Evolutionary conservation across 2,329 filamentous ascomycete species (phyloP).

Genomic region (Calonectria montana): DNA sequence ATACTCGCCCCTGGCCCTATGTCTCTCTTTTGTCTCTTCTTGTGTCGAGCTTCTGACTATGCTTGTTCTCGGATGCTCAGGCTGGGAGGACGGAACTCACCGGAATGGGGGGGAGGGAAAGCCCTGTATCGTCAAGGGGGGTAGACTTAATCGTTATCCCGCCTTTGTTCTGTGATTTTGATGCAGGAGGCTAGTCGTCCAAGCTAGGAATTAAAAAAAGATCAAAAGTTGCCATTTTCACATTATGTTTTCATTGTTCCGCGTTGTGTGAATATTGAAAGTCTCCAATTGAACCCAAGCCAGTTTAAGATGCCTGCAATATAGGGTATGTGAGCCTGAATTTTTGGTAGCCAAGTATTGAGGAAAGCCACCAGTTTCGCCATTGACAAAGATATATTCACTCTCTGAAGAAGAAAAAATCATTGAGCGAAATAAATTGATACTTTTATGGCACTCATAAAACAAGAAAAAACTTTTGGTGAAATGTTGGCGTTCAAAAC

Average conservation of each 20-base stretch:
- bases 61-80: constrained; percentile 28
- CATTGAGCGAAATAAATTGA: too few species aligned
- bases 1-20: constrained; percentile 73
- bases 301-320: too few species aligned
- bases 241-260: neutral
- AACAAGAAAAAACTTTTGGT: too few species aligned
- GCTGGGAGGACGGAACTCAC: constrained; percentile 22
- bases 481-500: too few species aligned
- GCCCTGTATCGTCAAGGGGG: constrained; percentile 92
- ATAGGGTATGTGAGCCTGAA: too few species aligned
- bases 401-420: too few species aligned
- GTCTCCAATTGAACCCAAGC: neutral
- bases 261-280: neutral
- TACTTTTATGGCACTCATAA: too few species aligned
- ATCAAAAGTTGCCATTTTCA: constrained; percentile 31
- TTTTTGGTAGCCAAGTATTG: too few species aligned
- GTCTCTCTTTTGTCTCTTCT: constrained; percentile 33
- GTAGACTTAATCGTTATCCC: constrained; percentile 91
- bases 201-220: constrained; percentile 35
- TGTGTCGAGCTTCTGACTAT: constrained; percentile 29
- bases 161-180: constrained; percentile 51
- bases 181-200: constrained; percentile 43
- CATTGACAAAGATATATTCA: too few species aligned
- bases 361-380: too few species aligned
- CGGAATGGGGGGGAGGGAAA: constrained; percentile 79